Conservation (phyloP, 2,329 filamentous ascomycete genomes). For the Chaetomium sp. region DNA sequence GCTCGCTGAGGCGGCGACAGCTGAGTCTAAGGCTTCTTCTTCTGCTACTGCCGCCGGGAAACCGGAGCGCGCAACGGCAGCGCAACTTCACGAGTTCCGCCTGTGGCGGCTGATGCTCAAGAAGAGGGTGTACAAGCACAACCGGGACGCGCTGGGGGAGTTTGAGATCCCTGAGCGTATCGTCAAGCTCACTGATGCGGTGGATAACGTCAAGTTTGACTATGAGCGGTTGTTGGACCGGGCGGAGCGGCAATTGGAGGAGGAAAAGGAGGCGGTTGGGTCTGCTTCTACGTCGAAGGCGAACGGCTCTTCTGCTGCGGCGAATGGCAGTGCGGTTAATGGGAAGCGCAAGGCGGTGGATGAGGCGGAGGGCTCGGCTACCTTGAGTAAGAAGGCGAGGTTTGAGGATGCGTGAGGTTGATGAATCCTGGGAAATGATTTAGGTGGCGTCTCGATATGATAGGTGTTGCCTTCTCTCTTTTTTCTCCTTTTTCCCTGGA, state of each 20-base stretch:
- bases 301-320: constrained; percentile 17
- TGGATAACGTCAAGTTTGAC: constrained; percentile 62
- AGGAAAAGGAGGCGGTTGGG: constrained; percentile 12
- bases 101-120: constrained; percentile 74
- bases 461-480: background rate
- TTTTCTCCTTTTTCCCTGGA: background rate
- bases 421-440: background rate
- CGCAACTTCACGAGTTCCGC: constrained; percentile 56
- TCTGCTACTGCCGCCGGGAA: constrained; percentile 41
- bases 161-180: constrained; percentile 62
- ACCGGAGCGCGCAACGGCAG: constrained; percentile 43
- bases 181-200: constrained; percentile 64
- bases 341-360: constrained; percentile 43
- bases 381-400: constrained; percentile 39
- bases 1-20: too few species aligned
- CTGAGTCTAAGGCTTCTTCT: too few species aligned
- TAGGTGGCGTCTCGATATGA: background rate
- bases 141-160: constrained; percentile 63
- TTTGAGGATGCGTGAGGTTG: constrained; percentile 25
- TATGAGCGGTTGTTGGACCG: constrained; percentile 59
- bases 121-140: constrained; percentile 68
- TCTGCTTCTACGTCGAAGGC: constrained; percentile 12
- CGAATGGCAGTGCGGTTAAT: constrained; percentile 2
- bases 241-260: constrained; percentile 32
- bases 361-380: constrained; percentile 23